A percentile compares a stretch with the other conserved stretches of the same genome.
Evolutionary conservation across 1,139 yeast species (phyloP).

Genomic region (Pichia cactophila): DNA sequence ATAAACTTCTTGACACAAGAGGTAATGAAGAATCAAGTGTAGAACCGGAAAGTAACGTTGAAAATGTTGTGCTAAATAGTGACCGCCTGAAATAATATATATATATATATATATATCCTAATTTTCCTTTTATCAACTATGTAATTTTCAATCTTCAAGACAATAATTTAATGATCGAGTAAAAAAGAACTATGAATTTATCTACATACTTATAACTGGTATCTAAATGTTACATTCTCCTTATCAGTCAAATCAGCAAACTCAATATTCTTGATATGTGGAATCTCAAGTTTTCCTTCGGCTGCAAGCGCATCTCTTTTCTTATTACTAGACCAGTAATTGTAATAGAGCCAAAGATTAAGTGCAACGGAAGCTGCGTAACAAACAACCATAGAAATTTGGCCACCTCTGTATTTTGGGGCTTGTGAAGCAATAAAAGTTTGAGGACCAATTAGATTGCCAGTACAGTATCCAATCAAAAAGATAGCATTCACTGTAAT

Average conservation of each 20-base stretch:
- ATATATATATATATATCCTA: too few relatives aligned
- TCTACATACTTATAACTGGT: slow-evolving; percentile 19
- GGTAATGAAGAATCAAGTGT: slow-evolving; percentile 3
- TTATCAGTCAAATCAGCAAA: slow-evolving; percentile 46
- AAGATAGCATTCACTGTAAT: slow-evolving; percentile 50
- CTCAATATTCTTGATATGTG: slow-evolving; percentile 31
- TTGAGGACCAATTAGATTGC: slow-evolving; percentile 57
- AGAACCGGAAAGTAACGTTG: not conserved
- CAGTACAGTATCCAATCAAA: slow-evolving; percentile 52
- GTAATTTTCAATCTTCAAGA: not conserved
- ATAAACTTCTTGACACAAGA: slow-evolving; percentile 7
- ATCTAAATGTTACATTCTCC: slow-evolving; percentile 42
- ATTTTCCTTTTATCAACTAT: not conserved
- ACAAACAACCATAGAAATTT: slow-evolving; percentile 29
- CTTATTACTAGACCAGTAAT: slow-evolving; percentile 24
- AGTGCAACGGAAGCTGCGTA: slow-evolving; percentile 19
- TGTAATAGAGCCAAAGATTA: slow-evolving; percentile 16
- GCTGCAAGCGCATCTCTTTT: slow-evolving; percentile 25
- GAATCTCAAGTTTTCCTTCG: slow-evolving; percentile 22
- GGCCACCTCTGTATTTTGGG: slow-evolving; percentile 39
- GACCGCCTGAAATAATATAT: slow-evolving; percentile 7
- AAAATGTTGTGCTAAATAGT: slow-evolving; percentile 6
- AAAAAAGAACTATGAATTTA: too few relatives aligned
- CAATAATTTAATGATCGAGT: too few relatives aligned
- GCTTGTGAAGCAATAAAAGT: slow-evolving; percentile 38